Evolutionary conservation across 176 grass and related monocot genomes (phyloP), one percentile per base, ranked within the genome.

Genomic region (Themeda triandra): DNA sequence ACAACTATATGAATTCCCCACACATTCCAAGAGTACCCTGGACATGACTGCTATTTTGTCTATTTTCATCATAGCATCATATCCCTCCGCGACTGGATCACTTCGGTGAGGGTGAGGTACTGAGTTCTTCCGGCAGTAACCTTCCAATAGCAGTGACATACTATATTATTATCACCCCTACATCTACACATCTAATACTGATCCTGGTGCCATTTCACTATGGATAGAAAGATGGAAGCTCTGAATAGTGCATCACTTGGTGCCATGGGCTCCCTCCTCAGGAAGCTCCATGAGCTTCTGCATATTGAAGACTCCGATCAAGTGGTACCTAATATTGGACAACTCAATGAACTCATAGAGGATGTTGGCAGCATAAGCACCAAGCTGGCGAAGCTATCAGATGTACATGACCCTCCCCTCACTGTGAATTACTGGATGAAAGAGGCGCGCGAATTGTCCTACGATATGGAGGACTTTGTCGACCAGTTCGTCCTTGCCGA

Each of bases 361-460:
- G 19, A 5, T 69, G 19, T 69, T n/a, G 18, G 0, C 17, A 69
- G 2, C 10, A 40, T 69, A 69, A 40, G 10, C 0, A 40, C 19
- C 66, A 40, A 69, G 35, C 33, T 69, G 35, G 35, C 6, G 10
- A 3, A 69, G 10, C 19, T 69, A 39, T 69, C 66, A n/a, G 19
- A n/a, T 0, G 19, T 69, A n/a, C 0, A 69, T 1, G 19, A 69
- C 9, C 33, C 80, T 42, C 35, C 67, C 0, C 10, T 31, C 33
- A 56, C 66, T 27, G 49, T 18, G 49, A 56, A 18, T 12, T 71
- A 39, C 35, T 82, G 80, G 80, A 82, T 23, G 66, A 82, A 71
- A 17, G 66, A 60, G 0, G 80, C 21, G 49, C 80, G 80, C 9
- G 66, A 82, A 11, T 17, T 82, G 33, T 71, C 67, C 9, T 60